Evolutionary conservation across 2,329 filamentous ascomycete genomes (phyloP).

Genomic region (Colletotrichum tropicale): DNA sequence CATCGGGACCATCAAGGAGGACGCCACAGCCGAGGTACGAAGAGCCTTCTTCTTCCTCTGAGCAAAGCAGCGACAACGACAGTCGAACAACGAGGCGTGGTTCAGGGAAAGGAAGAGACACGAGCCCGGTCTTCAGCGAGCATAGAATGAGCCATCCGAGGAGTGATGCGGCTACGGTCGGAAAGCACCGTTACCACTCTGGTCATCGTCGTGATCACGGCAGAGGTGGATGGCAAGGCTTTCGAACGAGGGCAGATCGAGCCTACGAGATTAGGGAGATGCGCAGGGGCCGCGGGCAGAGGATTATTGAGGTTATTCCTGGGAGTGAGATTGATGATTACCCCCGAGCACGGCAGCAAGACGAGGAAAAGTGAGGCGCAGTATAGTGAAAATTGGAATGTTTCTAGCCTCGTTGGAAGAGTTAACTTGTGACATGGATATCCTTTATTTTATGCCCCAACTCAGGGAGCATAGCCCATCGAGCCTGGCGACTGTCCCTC

Average conservation of each 20-base stretch:
- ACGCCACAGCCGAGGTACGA: neutral
- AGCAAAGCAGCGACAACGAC: neutral
- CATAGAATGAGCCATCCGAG: neutral
- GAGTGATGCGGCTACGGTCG: constrained; percentile 3
- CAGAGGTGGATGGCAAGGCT: neutral
- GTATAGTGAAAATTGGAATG: neutral
- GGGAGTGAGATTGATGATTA: constrained; percentile 1
- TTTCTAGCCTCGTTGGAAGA: no score
- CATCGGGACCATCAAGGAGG: neutral
- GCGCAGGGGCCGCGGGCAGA: neutral
- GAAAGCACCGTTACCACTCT: neutral
- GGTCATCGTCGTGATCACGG: neutral
- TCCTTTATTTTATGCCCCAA: no score
- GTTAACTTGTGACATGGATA: no score
- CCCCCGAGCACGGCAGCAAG: neutral
- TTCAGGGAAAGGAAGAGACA: neutral
- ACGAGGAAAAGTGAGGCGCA: neutral
- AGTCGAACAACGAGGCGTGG: neutral
- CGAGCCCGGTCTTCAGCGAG: neutral
- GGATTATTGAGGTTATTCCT: constrained; percentile 10
- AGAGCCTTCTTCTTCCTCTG: neutral
- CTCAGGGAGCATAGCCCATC: no score
- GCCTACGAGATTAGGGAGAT: neutral
- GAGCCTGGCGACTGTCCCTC: no score
- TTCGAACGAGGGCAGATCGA: neutral